These are phyloP conservation scores for Coffea humblotiana DNA, from an alignment of 305 asterid genomes.

Conservation along the genomic window DNA sequence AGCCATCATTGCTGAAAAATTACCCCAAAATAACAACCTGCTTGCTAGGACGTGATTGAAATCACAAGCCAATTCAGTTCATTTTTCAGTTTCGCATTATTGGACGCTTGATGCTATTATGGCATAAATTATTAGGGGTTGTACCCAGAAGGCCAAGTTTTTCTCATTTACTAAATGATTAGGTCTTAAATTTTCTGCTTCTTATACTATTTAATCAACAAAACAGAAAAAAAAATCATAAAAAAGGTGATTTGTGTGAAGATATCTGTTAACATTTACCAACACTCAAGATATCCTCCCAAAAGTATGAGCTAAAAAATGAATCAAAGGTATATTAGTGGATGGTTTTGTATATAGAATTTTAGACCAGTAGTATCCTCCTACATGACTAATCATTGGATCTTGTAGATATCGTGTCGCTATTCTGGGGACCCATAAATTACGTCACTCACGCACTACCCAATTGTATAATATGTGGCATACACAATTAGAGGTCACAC, in stretches of 20 bases:
- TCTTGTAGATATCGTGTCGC: neutral
- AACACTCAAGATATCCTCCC: neutral
- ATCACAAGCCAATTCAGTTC: too few species aligned
- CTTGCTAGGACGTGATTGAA: too few species aligned
- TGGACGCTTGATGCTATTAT: neutral
- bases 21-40: too few species aligned
- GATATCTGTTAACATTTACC: too few species aligned
- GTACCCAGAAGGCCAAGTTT: neutral
- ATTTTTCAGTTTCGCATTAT: neutral
- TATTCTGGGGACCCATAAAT: slow-evolving; percentile 16
- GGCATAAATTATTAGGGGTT: neutral
- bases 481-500: neutral
- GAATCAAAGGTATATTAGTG: too few species aligned
- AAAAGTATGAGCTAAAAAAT: too few species aligned
- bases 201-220: neutral
- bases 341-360: neutral
- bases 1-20: too few species aligned
- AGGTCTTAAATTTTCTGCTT: neutral
- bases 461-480: neutral
- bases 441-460: neutral
- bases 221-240: neutral
- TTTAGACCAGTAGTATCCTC: neutral
- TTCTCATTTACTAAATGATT: too few species aligned
- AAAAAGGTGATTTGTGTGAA: neutral
- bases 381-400: neutral